A percentile compares a stretch with the other conserved stretches of the same genome.
These are phyloP conservation scores for Acer yangbiense DNA, from an alignment of 345 rosid species.

Conservation along the genomic window DNA sequence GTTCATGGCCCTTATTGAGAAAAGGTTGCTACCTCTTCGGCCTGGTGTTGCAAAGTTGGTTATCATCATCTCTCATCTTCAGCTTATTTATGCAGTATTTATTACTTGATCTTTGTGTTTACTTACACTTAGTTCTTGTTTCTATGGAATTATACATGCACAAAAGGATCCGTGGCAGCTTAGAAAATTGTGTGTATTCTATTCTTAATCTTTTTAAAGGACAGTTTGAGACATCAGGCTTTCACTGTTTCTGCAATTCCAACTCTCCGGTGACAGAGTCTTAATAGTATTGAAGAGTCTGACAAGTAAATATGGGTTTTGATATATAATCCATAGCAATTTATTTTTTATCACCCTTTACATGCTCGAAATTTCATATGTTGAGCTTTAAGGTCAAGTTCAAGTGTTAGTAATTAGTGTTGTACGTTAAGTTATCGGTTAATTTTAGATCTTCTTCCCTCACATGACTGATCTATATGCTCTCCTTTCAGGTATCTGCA, in stretches of 20 bases:
- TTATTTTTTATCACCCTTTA: neutral
- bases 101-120: slow-evolving; percentile 7
- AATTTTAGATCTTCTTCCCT: slow-evolving; percentile 9
- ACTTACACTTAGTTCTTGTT: neutral
- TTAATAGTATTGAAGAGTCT: neutral
- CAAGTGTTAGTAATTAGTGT: too few relatives aligned
- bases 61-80: slow-evolving; percentile 22
- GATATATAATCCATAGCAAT: slow-evolving; percentile 17
- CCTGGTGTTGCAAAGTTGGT: slow-evolving; percentile 86
- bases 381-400: neutral
- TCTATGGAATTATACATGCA: neutral
- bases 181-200: neutral
- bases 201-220: neutral
- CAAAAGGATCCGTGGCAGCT: slow-evolving; percentile 1
- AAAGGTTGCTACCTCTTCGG: slow-evolving; percentile 38
- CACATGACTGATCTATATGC: neutral
- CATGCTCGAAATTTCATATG: neutral
- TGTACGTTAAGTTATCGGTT: neutral
- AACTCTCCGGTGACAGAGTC: neutral
- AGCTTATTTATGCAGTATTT: slow-evolving; percentile 7
- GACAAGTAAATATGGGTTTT: neutral
- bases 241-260: slow-evolving; percentile 10
- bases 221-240: neutral
- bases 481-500: slow-evolving; percentile 72
- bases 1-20: too few relatives aligned